Evolutionary conservation across 2,329 filamentous ascomycete genomes (phyloP), one percentile per base, ranked within the genome.

Genomic region (Hymenoscyphus scutula): DNA sequence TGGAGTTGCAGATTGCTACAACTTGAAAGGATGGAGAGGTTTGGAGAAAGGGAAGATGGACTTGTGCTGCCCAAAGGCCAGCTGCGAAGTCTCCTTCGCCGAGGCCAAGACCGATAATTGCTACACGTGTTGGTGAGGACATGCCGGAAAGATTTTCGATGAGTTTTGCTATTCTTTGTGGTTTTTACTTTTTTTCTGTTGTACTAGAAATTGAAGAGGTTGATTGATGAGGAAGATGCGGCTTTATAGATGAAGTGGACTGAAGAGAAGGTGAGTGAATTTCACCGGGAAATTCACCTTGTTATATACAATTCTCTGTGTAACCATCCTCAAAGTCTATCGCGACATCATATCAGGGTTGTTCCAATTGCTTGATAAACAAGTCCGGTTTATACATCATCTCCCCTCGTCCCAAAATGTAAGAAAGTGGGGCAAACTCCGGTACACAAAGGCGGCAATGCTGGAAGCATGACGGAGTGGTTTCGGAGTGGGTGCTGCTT

Each of bases 41-140:
- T 4, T 53, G 53, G 17, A 68, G 58, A 51, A 37, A 62, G 0
- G 86, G 84, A 0, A 88, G 78, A 68, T 89, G 86, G 2, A 81
- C 83, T 29, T 70, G 67, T 34, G 75, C 77, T 2, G 83, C 84
- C 85, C 85, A 89, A 0, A 59, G 29, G 7, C 70, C 72, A 0
- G 65, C 61, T 25, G 32, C 45, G 13, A 56, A 38, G 15, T 7
- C 32, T n/a, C 45, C 38, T n/a, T 11, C 13, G 27, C 29, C 30
- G 27, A 29, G 25, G 15, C 61, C 38, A 15, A 69, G 59, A 27
- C 67, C 68, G 53, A 67, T 63, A 11, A 69, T 63, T 25, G 64
- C 65, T 29, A 69, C 61, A 8, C 67, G 62, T 29, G 67, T 69
- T 8, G 63, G 60, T 29, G 64, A 37, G 30, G 56, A 41, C 58